Percentiles rank a stretch among this genome's conserved stretches.
These are phyloP conservation scores for Colletotrichum horii DNA, from an alignment of 2,329 filamentous ascomycete genomes.

Conservation along the genomic window DNA sequence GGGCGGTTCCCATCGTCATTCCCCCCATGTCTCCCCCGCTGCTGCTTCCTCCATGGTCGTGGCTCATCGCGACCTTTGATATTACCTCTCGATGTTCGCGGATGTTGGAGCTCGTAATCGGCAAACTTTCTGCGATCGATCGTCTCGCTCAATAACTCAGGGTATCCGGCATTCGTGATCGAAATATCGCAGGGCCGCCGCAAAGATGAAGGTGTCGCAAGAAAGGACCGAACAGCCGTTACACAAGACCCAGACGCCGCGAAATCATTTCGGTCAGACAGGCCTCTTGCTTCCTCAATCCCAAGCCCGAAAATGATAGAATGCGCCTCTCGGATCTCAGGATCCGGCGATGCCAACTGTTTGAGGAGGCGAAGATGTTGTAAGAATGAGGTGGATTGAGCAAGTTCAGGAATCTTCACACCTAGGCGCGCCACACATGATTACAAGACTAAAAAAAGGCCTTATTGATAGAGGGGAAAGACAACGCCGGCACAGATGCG, in stretches of 20 bases:
- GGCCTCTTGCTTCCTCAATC: not conserved
- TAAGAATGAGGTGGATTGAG: slow-evolving; percentile 22
- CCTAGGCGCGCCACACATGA: not conserved
- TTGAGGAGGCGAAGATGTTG: not conserved
- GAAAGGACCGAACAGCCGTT: not conserved
- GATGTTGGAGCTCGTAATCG: not conserved
- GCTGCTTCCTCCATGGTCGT: slow-evolving; percentile 19
- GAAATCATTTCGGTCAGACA: not conserved
- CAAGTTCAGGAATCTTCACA: slow-evolving; percentile 18
- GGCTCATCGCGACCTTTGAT: slow-evolving; percentile 20
- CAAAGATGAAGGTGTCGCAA: not conserved
- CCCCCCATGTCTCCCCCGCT: slow-evolving; percentile 13
- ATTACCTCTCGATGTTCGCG: not conserved
- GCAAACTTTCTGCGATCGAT: accelerated
- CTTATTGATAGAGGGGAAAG: not conserved
- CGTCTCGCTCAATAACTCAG: accelerated
- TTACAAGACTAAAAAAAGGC: not conserved
- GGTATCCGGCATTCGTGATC: not conserved
- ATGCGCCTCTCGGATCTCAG: not conserved
- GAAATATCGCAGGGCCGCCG: not conserved
- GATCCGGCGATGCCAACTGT: not conserved
- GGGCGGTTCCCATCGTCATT: slow-evolving; percentile 36
- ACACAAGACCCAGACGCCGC: not conserved
- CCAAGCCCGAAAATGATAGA: not conserved
- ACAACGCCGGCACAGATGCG: not conserved